Conservation (phyloP, 2,329 filamentous ascomycete genomes). For the Pezizomycotina sp. region DNA sequence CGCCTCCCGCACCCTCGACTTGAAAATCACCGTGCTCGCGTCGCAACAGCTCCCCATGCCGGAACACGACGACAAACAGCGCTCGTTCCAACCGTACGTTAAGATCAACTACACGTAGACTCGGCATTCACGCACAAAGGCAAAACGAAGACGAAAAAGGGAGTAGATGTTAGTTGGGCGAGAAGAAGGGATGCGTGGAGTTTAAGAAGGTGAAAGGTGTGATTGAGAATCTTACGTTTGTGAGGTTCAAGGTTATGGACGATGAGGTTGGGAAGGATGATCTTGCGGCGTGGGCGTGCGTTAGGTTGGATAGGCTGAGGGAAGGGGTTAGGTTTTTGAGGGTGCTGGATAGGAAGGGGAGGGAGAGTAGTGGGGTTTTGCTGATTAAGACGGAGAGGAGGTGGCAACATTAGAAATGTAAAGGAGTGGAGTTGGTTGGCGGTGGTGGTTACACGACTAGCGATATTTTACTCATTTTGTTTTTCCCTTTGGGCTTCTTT, state of each 20-base stretch:
- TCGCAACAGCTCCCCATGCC: conserved; percentile 42
- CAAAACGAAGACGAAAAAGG: conserved; percentile 32
- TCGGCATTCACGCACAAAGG: conserved; percentile 33
- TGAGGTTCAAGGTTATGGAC: conserved; percentile 71
- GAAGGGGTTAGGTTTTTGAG: conserved; percentile 63
- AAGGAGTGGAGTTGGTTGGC: too few species aligned
- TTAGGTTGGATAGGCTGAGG: conserved; percentile 64
- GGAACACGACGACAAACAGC: conserved; percentile 35
- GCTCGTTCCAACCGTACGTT: conserved; percentile 43
- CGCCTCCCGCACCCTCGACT: conserved; percentile 32
- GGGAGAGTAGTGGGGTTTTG: conserved; percentile 48
- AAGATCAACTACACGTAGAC: conserved; percentile 44
- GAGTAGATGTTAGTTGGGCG: conserved; percentile 21
- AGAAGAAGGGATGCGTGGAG: conserved; percentile 28
- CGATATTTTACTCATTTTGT: too few species aligned
- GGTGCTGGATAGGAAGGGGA: conserved; percentile 52
- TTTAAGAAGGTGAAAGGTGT: conserved; percentile 33
- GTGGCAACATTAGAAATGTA: too few species aligned
- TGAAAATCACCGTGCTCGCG: conserved; percentile 42
- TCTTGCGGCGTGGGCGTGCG: conserved; percentile 74
- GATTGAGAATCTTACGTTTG: conserved; percentile 33
- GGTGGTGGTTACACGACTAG: too few species aligned
- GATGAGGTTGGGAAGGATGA: conserved; percentile 65
- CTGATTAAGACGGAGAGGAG: conserved; percentile 57
- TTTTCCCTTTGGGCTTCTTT: too few species aligned